Evolutionary conservation across 345 rosid species (phyloP).

Genomic region (Eucalyptus microcorys): DNA sequence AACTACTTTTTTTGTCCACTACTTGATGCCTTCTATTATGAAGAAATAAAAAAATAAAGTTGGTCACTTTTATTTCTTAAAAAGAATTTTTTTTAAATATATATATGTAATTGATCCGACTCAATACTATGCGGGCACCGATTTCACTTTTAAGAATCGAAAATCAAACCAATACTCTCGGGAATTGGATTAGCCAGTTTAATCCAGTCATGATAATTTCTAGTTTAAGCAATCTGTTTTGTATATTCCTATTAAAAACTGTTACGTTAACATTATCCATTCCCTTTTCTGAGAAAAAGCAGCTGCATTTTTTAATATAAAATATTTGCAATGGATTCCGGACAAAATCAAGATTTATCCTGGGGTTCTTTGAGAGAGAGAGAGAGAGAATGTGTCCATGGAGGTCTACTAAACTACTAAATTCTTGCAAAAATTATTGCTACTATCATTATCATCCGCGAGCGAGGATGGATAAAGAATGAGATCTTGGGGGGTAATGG

Average conservation of each 20-base stretch:
- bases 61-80: no score
- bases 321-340: not conserved
- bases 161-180: rapidly evolving
- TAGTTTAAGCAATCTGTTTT: no score
- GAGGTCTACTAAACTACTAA: not conserved
- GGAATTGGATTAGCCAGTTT: rapidly evolving
- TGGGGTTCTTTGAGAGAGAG: not conserved
- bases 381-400: not conserved
- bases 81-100: rapidly evolving
- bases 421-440: not conserved
- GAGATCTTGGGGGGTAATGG: not conserved
- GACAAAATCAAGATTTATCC: not conserved
- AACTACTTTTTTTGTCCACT: no score
- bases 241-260: rapidly evolving
- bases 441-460: not conserved
- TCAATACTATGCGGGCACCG: rapidly evolving
- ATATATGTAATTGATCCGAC: rapidly evolving
- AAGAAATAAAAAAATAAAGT: no score
- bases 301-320: rapidly evolving
- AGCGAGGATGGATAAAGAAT: not conserved
- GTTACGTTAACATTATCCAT: rapidly evolving
- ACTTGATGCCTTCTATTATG: no score
- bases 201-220: rapidly evolving
- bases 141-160: rapidly evolving
- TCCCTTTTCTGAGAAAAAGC: rapidly evolving